These are phyloP conservation scores for Chrysopogon serrulatus DNA, from an alignment of 176 grass and related monocot species.

Conservation along the genomic window DNA sequence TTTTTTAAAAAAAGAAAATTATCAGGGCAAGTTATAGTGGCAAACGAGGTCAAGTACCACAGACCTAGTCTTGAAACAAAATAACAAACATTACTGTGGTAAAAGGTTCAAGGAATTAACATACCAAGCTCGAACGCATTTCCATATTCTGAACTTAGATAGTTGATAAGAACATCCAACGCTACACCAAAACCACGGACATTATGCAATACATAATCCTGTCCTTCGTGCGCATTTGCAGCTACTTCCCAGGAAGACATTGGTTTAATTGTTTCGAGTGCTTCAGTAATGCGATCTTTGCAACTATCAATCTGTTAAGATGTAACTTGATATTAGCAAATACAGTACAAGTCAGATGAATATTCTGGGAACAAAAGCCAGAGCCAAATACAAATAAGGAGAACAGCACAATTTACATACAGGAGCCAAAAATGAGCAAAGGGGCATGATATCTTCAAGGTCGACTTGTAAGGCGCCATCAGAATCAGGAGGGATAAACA, in stretches of 20 bases:
- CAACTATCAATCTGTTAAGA: slow-evolving; percentile 69
- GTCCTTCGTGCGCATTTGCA: slow-evolving; percentile 43
- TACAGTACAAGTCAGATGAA: slow-evolving; percentile 6
- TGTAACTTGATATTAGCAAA: slow-evolving; percentile 26
- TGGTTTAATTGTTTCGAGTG: slow-evolving; percentile 79
- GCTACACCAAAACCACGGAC: slow-evolving; percentile 76
- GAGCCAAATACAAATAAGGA: slow-evolving; percentile 10
- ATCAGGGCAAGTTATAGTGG: slow-evolving; percentile 28
- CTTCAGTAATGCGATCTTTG: slow-evolving; percentile 72
- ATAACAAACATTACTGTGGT: slow-evolving; percentile 3
- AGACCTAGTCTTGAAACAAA: slow-evolving; percentile 19
- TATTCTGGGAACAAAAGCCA: slow-evolving; percentile 1
- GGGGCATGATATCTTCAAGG: slow-evolving; percentile 89
- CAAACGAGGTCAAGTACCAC: neutral
- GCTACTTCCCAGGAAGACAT: slow-evolving; percentile 75
- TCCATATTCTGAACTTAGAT: slow-evolving; percentile 74
- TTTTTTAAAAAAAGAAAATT: slow-evolving; percentile 4
- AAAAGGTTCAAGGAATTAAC: neutral
- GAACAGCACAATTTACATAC: slow-evolving; percentile 42
- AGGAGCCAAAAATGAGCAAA: slow-evolving; percentile 86
- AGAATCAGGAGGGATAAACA: slow-evolving; percentile 69
- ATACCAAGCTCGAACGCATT: slow-evolving; percentile 76
- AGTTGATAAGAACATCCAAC: slow-evolving; percentile 68
- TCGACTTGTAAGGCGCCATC: slow-evolving; percentile 47
- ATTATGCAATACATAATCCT: slow-evolving; percentile 62